phyloP scores from a whole-genome alignment of 2,329 filamentous ascomycete species.

The Teratosphaeria viscida region DNA sequence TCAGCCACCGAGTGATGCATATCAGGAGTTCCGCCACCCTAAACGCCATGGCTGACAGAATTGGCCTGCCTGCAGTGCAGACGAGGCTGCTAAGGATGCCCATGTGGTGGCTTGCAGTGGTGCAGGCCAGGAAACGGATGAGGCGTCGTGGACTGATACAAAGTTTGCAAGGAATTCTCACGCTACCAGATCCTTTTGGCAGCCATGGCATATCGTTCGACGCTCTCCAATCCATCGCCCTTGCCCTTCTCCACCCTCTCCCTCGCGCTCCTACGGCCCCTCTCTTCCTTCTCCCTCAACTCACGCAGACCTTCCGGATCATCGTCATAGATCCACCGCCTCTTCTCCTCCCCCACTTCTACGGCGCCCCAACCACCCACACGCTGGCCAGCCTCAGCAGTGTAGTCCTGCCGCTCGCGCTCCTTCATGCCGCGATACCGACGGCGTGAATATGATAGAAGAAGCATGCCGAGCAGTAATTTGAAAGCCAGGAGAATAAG shows the following conservation, averaged over 20 bases:
- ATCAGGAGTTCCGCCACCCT: background rate
- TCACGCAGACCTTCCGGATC: constrained; percentile 59
- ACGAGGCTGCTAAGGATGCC: background rate
- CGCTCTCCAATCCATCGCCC: constrained; percentile 52
- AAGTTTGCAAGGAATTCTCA: background rate
- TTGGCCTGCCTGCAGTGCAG: background rate
- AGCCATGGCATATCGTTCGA: constrained; percentile 83
- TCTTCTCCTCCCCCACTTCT: constrained; percentile 79
- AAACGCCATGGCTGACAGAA: background rate
- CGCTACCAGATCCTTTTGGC: constrained; percentile 90
- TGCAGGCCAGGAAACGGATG: background rate
- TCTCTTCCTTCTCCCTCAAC: constrained; percentile 51
- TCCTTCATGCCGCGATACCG: constrained; percentile 74
- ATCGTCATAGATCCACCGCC: constrained; percentile 77
- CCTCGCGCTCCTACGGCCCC: constrained; percentile 46
- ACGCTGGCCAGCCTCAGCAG: constrained; percentile 62
- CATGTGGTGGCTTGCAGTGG: background rate
- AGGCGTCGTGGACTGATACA: background rate
- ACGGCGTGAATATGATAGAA: constrained; percentile 68
- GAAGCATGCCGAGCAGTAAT: constrained; percentile 75
- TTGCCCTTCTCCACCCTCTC: constrained; percentile 36
- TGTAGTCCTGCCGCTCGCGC: constrained; percentile 41
- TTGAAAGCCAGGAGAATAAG: constrained; percentile 66
- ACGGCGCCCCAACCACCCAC: constrained; percentile 75
- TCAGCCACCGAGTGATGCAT: background rate